phyloP scores from a whole-genome alignment of 805 yeast genomes.

The Lachancea sp. region DNA sequence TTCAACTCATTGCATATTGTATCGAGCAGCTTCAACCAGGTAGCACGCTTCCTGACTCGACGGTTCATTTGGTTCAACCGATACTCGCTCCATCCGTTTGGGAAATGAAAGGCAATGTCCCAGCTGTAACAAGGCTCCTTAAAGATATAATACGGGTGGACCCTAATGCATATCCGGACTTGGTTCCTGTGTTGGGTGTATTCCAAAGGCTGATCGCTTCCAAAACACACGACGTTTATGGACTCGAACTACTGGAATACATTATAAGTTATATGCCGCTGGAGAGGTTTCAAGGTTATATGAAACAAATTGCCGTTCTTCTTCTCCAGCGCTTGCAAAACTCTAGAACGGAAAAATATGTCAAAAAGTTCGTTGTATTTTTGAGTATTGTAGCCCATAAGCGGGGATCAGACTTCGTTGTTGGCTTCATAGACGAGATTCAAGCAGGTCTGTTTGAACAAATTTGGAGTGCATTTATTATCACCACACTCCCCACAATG shows the following conservation, averaged over 20 bases:
- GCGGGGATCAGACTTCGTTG: constrained; percentile 46
- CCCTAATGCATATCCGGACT: constrained; percentile 33
- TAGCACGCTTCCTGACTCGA: constrained; percentile 54
- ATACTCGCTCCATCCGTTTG: constrained; percentile 84
- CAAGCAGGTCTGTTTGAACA: constrained; percentile 55
- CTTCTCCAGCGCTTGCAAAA: constrained; percentile 74
- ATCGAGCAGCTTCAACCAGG: constrained; percentile 52
- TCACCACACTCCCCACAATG: constrained; percentile 39
- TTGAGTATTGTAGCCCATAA: constrained; percentile 46
- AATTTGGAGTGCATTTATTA: constrained; percentile 36
- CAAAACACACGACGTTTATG: constrained; percentile 68
- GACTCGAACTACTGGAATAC: constrained; percentile 75
- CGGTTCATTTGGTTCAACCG: constrained; percentile 66
- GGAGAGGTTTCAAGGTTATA: constrained; percentile 42
- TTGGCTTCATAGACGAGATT: constrained; percentile 63
- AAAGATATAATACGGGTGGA: constrained; percentile 52
- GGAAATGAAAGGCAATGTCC: constrained; percentile 90
- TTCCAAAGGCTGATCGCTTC: constrained; percentile 90
- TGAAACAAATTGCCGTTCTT: constrained; percentile 68
- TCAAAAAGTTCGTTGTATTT: constrained; percentile 63
- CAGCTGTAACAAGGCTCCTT: constrained; percentile 80
- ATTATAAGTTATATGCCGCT: constrained; percentile 56
- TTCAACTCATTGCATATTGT: constrained; percentile 80
- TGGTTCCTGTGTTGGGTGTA: constrained; percentile 87
- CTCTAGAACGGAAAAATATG: constrained; percentile 75